A percentile compares a stretch with the other conserved stretches of the same genome.
Evolutionary conservation across 2,329 filamentous ascomycete genomes (phyloP).

Genomic region (Didymella pinodella): DNA sequence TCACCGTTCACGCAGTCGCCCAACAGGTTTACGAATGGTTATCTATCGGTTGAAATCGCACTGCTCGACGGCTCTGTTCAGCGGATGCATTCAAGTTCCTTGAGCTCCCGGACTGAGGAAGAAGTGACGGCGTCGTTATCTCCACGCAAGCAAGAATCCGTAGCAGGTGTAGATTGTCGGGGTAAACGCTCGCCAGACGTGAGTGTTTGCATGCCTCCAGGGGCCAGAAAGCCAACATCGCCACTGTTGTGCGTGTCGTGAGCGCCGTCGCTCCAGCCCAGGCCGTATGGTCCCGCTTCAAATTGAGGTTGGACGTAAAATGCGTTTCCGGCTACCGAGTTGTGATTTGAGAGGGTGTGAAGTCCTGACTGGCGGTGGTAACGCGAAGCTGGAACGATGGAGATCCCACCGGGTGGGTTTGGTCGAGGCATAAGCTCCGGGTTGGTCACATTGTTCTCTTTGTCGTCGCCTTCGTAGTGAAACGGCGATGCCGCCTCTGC

Average conservation of each 20-base stretch:
- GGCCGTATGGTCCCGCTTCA: constrained; percentile 22
- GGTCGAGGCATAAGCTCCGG: constrained; percentile 8
- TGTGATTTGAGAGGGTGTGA: background rate
- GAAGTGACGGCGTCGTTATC: background rate
- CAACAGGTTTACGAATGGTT: background rate
- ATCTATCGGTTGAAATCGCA: background rate
- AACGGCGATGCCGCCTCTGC: constrained; percentile 29
- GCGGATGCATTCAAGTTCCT: constrained; percentile 2
- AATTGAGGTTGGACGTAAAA: constrained; percentile 17
- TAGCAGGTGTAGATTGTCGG: background rate
- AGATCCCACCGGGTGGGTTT: constrained; percentile 16
- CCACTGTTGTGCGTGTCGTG: background rate
- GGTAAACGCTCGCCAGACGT: constrained; percentile 19
- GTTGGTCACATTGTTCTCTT: constrained; percentile 28
- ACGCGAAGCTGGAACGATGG: constrained; percentile 28
- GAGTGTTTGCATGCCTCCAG: constrained; percentile 20
- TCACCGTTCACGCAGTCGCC: background rate
- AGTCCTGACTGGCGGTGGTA: constrained; percentile 11
- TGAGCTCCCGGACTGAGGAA: background rate
- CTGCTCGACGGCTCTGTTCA: background rate
- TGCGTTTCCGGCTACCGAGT: constrained; percentile 15
- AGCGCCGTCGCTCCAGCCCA: constrained; percentile 23
- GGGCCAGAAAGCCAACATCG: background rate
- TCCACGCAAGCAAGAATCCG: background rate
- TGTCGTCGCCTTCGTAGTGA: constrained; percentile 33